Conservation (phyloP, 495 filamentous ascomycete species). For the Polyplosphaeria fusca region DNA sequence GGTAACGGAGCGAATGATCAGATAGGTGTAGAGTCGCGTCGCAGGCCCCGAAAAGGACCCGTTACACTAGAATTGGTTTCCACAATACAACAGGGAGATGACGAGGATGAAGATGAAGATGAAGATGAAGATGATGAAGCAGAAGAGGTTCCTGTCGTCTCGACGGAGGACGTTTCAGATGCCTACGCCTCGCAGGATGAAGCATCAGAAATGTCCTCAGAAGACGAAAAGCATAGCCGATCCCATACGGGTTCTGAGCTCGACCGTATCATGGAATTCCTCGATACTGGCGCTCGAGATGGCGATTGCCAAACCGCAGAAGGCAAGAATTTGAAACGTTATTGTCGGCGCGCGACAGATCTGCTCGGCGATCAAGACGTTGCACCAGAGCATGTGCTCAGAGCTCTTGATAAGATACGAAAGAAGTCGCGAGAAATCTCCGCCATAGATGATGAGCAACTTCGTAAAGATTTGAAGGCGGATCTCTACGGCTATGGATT, state of each 20-base stretch:
- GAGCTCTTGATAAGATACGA: neutral
- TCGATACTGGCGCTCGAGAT: neutral
- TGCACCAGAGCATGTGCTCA: neutral
- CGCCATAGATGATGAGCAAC: neutral
- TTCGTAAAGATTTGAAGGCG: slow-evolving; percentile 4
- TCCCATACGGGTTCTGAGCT: neutral
- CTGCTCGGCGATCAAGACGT: neutral
- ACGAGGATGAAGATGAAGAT: neutral
- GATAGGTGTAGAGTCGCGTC: too few species aligned
- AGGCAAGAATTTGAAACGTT: neutral
- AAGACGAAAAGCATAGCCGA: neutral
- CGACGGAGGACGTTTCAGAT: too few species aligned
- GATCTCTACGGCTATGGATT: slow-evolving; percentile 23
- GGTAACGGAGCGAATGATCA: too few species aligned
- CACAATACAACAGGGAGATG: too few species aligned
- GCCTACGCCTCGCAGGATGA: too few species aligned
- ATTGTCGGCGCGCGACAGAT: neutral
- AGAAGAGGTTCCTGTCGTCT: too few species aligned
- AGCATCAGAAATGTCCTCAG: too few species aligned
- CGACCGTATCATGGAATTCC: neutral
- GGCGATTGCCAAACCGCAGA: slow-evolving; percentile 6
- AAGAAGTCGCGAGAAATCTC: neutral
- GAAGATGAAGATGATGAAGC: slow-evolving; percentile 1
- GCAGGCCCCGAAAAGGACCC: too few species aligned
- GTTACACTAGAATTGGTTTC: too few species aligned